These are phyloP conservation scores for Lipomyces yamadae DNA, from an alignment of 805 yeast genomes.

Conservation along the genomic window DNA sequence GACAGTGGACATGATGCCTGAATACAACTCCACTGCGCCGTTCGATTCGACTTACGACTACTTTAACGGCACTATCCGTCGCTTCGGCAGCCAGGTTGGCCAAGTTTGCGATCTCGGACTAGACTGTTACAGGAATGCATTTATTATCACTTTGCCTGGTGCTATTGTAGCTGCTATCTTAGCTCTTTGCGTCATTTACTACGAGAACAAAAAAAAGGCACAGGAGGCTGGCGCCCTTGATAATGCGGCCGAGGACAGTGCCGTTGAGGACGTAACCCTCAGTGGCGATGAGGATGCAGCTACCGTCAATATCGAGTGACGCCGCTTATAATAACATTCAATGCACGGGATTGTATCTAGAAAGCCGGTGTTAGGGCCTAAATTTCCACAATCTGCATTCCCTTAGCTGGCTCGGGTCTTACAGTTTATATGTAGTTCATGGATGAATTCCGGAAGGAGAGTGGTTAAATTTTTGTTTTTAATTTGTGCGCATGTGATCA, in stretches of 20 bases:
- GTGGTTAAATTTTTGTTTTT: background rate
- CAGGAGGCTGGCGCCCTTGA: background rate
- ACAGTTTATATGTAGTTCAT: background rate
- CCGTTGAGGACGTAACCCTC: no score
- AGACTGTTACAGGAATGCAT: conserved; percentile 36
- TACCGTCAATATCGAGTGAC: background rate
- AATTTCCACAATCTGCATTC: background rate
- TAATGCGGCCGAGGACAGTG: background rate
- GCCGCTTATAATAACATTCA: no score
- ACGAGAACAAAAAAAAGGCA: conserved; percentile 10
- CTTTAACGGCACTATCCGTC: conserved; percentile 25
- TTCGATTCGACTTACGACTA: conserved; percentile 17
- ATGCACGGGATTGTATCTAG: background rate
- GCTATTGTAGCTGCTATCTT: conserved; percentile 24
- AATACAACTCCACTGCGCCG: conserved; percentile 11
- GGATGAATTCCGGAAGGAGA: background rate
- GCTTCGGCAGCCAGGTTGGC: conserved; percentile 33
- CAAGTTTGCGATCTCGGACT: conserved; percentile 34
- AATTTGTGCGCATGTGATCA: background rate
- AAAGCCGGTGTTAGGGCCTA: background rate
- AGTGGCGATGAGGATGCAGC: no score
- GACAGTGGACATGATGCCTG: conserved; percentile 11
- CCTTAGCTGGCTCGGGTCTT: background rate
- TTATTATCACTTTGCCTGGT: conserved; percentile 34
- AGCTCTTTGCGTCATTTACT: conserved; percentile 25